Evolutionary conservation across 306 rosid species (phyloP), one percentile per base, ranked within the genome.

Genomic region (Pyrus bretschneideri): DNA sequence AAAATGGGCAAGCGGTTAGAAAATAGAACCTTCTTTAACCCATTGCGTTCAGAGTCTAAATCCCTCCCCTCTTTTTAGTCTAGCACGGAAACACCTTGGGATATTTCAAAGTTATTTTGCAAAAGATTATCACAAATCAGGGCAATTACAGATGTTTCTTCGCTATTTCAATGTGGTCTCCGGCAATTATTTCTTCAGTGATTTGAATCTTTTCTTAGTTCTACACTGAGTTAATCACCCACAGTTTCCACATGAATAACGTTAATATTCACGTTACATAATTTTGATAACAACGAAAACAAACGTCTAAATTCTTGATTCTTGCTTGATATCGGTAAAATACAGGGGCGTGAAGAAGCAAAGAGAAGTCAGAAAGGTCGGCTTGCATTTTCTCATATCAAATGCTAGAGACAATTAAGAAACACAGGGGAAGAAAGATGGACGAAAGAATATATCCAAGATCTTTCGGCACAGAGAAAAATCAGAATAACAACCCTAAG

Each of bases 361-460:
- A 78, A 70, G 57, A 71, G 44, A 30, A 74, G 80, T 76, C 64
- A 70, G 69, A 80, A 73, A 65, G 61, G 54, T 80, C 76, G 62
- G 44, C 57, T 69, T 55, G 58, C 52, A 46, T 76, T 52, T 82
- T 82, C 57, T 61, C 58, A 18, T 74, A 61, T 31, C 65, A 71
- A 72, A 46, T 57, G 59, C 57, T 60, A 31, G 25, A 62, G 60
- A 11, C 79, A 67, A 63, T 42, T 27, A 62, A 79, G 73, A 71
- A 78, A 70, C 71, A 78, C 61, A 69, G 19, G 10, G 40, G 62
- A 45, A 4, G 45, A 29, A 68, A 71, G n/a, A 44, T 51, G 49
- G 68, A 81, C 74, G 18, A 46, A 65, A 78, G 70, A 67, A 76
- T 80, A 58, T 78, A 75, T 81, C 81, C 68, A 49, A 73, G 55